Percentiles rank a stretch among this genome's conserved stretches.
These are phyloP conservation scores for Penicillium vulpinum DNA, from an alignment of 2,329 filamentous ascomycete species.

Conservation along the genomic window DNA sequence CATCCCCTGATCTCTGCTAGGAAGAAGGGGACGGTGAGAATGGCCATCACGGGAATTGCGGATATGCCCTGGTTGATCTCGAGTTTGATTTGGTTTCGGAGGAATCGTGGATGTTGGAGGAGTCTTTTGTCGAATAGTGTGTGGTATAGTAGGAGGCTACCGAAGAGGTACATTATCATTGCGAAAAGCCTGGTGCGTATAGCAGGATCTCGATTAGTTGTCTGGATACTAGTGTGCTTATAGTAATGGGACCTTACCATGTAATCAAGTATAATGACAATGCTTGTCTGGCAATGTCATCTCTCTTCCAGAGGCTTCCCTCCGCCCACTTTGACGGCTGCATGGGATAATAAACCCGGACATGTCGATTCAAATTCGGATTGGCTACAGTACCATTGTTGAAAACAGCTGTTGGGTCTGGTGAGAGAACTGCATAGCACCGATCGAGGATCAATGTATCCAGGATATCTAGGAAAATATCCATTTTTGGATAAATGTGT, in stretches of 20 bases:
- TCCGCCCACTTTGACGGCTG: slow-evolving; percentile 29
- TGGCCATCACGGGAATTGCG: slow-evolving; percentile 76
- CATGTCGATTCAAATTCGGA: slow-evolving; percentile 25
- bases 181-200: slow-evolving; percentile 71
- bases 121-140: slow-evolving; percentile 90
- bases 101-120: slow-evolving; percentile 83
- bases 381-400: background rate
- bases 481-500: slow-evolving; percentile 59
- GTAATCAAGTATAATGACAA: slow-evolving; percentile 32
- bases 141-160: slow-evolving; percentile 76
- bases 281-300: slow-evolving; percentile 31
- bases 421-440: slow-evolving; percentile 60
- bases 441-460: slow-evolving; percentile 77
- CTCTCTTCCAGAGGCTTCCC: slow-evolving; percentile 32
- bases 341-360: slow-evolving; percentile 28
- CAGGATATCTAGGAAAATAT: slow-evolving; percentile 76
- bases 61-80: slow-evolving; percentile 77
- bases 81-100: slow-evolving; percentile 83
- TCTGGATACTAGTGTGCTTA: background rate
- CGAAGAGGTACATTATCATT: slow-evolving; percentile 76
- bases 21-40: slow-evolving; percentile 80
- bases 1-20: slow-evolving; percentile 78
- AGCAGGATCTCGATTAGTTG: background rate
- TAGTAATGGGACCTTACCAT: slow-evolving; percentile 19
- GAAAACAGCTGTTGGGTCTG: slow-evolving; percentile 4